Conservation (phyloP, 202 grass and related monocot genomes). For the Carex arenaria region DNA sequence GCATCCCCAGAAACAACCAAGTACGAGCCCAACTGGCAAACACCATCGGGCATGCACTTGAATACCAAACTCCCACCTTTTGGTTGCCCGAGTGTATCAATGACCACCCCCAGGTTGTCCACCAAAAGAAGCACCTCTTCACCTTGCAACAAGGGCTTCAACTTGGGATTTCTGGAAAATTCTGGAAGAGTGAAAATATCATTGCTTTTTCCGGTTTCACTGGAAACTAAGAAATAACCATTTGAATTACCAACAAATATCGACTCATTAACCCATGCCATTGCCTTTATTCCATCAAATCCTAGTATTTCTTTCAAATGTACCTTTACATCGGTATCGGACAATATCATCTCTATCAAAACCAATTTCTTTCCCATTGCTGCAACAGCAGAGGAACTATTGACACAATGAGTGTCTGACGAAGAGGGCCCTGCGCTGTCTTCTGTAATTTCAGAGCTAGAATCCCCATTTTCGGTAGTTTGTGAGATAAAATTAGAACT, state of each 20-base stretch:
- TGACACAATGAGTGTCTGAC: conserved; percentile 13
- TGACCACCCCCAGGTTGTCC: conserved; percentile 79
- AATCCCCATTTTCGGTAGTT: conserved; percentile 17
- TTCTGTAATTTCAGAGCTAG: conserved; percentile 11
- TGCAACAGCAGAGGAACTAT: conserved; percentile 40
- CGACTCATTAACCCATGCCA: conserved; percentile 67
- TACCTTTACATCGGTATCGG: conserved; percentile 50
- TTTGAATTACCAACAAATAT: conserved; percentile 55
- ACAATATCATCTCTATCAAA: conserved; percentile 45
- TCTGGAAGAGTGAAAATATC: conserved; percentile 74
- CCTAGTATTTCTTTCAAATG: conserved; percentile 54
- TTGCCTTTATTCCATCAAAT: conserved; percentile 53
- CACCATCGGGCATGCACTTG: conserved; percentile 46
- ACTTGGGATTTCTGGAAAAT: conserved; percentile 41
- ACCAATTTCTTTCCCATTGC: conserved; percentile 60
- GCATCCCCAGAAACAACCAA: conserved; percentile 52
- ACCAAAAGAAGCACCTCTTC: conserved; percentile 69
- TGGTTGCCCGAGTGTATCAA: conserved; percentile 51
- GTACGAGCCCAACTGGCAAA: conserved; percentile 60
- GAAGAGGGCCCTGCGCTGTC: conserved; percentile 9
- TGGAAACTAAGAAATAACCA: conserved; percentile 56
- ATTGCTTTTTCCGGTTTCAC: conserved; percentile 20
- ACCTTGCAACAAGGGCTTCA: conserved; percentile 57
- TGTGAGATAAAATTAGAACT: neutral
- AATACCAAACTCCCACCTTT: conserved; percentile 80